phyloP scores from a whole-genome alignment of 192 early-diverging fungal genomes.

The Linnemannia hyalina region DNA sequence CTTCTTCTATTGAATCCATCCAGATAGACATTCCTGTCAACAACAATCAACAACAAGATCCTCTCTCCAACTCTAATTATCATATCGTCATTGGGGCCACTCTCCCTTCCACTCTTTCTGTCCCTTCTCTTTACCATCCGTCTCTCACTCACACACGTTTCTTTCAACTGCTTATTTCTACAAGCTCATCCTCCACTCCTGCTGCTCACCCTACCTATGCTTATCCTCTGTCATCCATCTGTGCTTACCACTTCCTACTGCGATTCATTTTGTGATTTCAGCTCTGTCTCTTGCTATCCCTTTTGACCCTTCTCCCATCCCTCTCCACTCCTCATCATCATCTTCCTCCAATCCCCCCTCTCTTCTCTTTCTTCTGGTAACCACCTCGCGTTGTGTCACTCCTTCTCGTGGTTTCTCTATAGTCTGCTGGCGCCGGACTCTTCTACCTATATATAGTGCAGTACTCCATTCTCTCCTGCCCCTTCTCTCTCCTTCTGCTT shows the following conservation, averaged over 20 bases:
- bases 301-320: background rate
- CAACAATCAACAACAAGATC: background rate
- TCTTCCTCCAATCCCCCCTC: background rate
- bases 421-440: background rate
- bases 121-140: background rate
- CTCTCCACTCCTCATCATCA: background rate
- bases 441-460: background rate
- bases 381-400: background rate
- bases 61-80: background rate
- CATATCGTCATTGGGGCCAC: background rate
- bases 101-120: background rate
- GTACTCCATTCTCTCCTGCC: background rate
- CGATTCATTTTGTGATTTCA: background rate
- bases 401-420: background rate
- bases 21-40: background rate
- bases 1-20: background rate
- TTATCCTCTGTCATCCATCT: background rate
- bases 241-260: background rate
- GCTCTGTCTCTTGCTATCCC: background rate
- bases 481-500: background rate
- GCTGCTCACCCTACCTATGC: background rate
- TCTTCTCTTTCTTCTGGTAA: slow-evolving; percentile 2
- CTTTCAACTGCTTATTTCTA: background rate
- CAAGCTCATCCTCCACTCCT: background rate
- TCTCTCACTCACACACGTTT: background rate